phyloP scores from a whole-genome alignment of 2,329 filamentous ascomycete genomes.

The Xylaria digitata region DNA sequence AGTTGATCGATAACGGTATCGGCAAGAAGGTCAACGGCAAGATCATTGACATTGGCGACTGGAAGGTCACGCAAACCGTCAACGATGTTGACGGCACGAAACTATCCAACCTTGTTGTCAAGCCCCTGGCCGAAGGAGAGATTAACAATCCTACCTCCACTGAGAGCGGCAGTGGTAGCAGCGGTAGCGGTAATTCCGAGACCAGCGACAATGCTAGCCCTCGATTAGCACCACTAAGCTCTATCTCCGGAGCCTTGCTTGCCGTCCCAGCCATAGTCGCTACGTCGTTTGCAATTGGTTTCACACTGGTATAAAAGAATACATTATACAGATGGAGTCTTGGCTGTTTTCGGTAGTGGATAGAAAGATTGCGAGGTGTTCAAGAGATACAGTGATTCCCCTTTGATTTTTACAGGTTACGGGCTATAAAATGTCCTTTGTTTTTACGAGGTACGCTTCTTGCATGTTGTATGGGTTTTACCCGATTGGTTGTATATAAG shows the following conservation, averaged over 20 bases:
- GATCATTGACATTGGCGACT: slow-evolving; percentile 74
- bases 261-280: slow-evolving; percentile 37
- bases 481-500: slow-evolving; percentile 37
- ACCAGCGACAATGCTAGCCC: slow-evolving; percentile 34
- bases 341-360: slow-evolving; percentile 34
- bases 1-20: slow-evolving; percentile 82
- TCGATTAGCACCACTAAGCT: slow-evolving; percentile 31
- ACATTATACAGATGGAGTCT: slow-evolving; percentile 22
- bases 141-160: slow-evolving; percentile 40
- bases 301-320: slow-evolving; percentile 34
- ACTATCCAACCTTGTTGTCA: slow-evolving; percentile 61
- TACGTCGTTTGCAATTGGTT: slow-evolving; percentile 36
- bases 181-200: slow-evolving; percentile 1
- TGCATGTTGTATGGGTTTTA: slow-evolving; percentile 36
- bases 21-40: slow-evolving; percentile 71
- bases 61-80: slow-evolving; percentile 65
- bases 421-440: slow-evolving; percentile 27
- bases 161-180: not conserved
- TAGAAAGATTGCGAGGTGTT: slow-evolving; percentile 37
- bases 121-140: slow-evolving; percentile 40
- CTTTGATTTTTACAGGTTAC: slow-evolving; percentile 33
- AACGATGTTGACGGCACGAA: slow-evolving; percentile 55
- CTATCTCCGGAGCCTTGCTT: slow-evolving; percentile 28
- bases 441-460: slow-evolving; percentile 31
- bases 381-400: slow-evolving; percentile 37